These are phyloP conservation scores for Platanthera zijinensis DNA, from an alignment of 106 monocot species.

Conservation along the genomic window DNA sequence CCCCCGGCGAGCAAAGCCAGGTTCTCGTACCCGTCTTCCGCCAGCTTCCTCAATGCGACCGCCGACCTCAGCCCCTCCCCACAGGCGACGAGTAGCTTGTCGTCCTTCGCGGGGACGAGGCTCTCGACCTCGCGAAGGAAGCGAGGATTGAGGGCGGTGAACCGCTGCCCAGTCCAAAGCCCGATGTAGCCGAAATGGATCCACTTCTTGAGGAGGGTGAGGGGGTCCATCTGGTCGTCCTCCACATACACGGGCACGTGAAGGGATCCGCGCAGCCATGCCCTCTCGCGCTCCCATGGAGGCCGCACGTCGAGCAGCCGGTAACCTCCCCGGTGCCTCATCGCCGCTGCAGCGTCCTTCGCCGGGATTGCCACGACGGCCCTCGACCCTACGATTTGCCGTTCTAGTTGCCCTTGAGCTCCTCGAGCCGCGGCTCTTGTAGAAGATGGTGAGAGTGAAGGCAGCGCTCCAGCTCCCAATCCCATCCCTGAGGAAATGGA, in stretches of 20 bases:
- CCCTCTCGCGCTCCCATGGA: constrained; percentile 73
- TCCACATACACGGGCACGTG: constrained; percentile 87
- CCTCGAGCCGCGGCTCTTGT: not conserved
- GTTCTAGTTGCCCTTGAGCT: not conserved
- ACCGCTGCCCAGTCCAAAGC: constrained; percentile 73
- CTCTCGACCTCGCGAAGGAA: constrained; percentile 57
- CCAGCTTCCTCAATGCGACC: constrained; percentile 59
- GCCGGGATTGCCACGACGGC: constrained; percentile 34
- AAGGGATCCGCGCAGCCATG: constrained; percentile 44
- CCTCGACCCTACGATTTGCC: constrained; percentile 27
- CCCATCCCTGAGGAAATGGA: not conserved
- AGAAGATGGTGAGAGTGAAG: not conserved
- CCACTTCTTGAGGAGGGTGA: constrained; percentile 80
- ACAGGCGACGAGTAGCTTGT: constrained; percentile 82
- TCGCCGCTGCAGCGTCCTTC: constrained; percentile 27
- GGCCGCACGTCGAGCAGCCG: constrained; percentile 75
- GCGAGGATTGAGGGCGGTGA: constrained; percentile 54
- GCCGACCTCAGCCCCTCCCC: constrained; percentile 89
- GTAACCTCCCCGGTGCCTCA: constrained; percentile 39
- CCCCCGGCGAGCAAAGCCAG: constrained; percentile 85
- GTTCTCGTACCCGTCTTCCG: constrained; percentile 65
- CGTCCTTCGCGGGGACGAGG: constrained; percentile 37
- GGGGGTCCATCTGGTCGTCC: constrained; percentile 45
- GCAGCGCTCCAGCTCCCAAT: not conserved
- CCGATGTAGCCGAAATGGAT: constrained; percentile 92